A percentile compares a stretch with the other conserved stretches of the same genome.
phyloP scores from a whole-genome alignment of 2,329 filamentous ascomycete species.

The Cephalotrichum gorgonifer region DNA sequence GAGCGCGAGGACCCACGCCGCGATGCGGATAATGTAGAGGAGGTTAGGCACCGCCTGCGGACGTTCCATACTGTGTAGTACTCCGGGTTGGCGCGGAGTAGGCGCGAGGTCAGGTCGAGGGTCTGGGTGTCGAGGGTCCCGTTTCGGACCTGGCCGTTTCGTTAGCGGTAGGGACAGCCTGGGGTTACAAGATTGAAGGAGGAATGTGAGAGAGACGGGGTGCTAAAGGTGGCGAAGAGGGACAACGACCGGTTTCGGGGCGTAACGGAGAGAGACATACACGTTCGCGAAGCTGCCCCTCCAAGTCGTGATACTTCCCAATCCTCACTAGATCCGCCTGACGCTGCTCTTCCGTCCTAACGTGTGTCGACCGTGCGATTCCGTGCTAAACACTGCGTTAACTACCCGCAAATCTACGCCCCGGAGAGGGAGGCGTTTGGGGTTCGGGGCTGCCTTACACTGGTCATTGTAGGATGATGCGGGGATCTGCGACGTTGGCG shows the following conservation, averaged over 20 bases:
- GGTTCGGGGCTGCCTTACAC: neutral
- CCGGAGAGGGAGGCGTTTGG: neutral
- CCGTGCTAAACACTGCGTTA: constrained; percentile 55
- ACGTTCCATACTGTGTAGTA: constrained; percentile 90
- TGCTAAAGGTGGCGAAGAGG: neutral
- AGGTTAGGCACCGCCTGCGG: constrained; percentile 61
- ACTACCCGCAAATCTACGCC: neutral
- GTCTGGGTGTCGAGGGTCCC: constrained; percentile 37
- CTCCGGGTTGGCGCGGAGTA: constrained; percentile 70
- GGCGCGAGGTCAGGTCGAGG: constrained; percentile 59
- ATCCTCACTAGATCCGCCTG: constrained; percentile 68
- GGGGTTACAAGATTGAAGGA: constrained; percentile 4
- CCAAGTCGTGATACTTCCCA: constrained; percentile 61
- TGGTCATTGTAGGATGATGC: neutral
- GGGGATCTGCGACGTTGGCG: neutral
- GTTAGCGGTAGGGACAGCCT: constrained; percentile 4
- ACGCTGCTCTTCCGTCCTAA: constrained; percentile 58
- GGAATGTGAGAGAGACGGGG: neutral
- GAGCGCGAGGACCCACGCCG: constrained; percentile 39
- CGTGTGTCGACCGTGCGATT: constrained; percentile 56
- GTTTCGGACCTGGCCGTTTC: neutral
- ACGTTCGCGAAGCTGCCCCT: constrained; percentile 55
- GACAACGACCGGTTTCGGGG: no score
- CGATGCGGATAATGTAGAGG: constrained; percentile 44
- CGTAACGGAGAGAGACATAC: constrained; percentile 29